Evolutionary conservation across 2,329 filamentous ascomycete genomes (phyloP).

Genomic region (Pestalotiopsis fici): DNA sequence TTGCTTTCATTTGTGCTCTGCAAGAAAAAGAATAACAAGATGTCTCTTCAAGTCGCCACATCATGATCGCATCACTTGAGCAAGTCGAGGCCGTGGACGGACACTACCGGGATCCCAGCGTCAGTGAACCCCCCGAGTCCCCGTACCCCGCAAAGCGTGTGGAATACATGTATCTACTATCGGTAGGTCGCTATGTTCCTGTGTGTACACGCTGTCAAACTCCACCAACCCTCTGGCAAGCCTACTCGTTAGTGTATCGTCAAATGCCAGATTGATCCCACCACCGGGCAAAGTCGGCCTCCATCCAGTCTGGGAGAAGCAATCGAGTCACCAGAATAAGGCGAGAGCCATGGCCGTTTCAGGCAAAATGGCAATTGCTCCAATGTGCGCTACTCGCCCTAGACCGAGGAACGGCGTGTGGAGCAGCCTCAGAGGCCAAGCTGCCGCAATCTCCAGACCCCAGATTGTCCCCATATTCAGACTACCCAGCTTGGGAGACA

Average conservation of each 20-base stretch:
- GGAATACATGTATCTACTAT: background rate
- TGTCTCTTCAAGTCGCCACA: background rate
- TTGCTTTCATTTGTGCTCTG: background rate
- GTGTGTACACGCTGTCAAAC: background rate
- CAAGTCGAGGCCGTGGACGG: background rate
- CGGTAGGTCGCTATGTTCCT: background rate
- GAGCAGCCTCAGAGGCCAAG: conserved; percentile 2
- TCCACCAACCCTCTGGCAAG: background rate
- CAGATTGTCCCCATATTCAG: background rate
- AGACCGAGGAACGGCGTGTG: background rate
- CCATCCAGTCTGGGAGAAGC: background rate
- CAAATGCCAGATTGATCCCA: background rate
- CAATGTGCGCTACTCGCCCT: background rate
- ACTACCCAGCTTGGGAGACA: background rate
- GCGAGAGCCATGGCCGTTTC: background rate
- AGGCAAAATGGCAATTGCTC: background rate
- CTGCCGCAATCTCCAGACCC: conserved; percentile 1
- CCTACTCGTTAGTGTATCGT: background rate
- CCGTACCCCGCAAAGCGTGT: background rate
- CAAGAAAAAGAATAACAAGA: background rate
- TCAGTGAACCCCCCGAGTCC: too few relatives aligned
- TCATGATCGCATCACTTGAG: background rate
- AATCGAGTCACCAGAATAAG: background rate
- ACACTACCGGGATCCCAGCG: background rate
- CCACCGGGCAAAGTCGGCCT: background rate